A percentile compares a stretch with the other conserved stretches of the same genome.
These are phyloP conservation scores for Umbilicaria muhlenbergii DNA, from an alignment of 495 filamentous ascomycete genomes.

Conservation along the genomic window DNA sequence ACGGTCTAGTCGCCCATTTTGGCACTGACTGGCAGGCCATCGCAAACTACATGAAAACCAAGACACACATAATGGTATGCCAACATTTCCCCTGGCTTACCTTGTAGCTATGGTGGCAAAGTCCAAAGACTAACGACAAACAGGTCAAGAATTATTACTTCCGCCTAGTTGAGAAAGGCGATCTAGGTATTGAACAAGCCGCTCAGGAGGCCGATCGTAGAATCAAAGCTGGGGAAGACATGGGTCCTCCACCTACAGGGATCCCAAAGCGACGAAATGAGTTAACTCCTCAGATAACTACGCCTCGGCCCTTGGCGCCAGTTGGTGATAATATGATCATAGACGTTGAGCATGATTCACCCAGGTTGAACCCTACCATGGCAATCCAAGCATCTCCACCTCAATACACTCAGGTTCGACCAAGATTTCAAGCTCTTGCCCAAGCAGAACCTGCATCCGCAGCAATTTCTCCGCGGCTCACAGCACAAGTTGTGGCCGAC, in stretches of 20 bases:
- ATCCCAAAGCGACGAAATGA: constrained; percentile 44
- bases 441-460: constrained; percentile 26
- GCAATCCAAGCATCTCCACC: constrained; percentile 17
- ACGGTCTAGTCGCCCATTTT: constrained; percentile 58
- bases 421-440: constrained; percentile 27
- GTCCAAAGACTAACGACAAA: not conserved
- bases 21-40: constrained; percentile 81
- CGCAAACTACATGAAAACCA: constrained; percentile 74
- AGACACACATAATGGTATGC: constrained; percentile 85
- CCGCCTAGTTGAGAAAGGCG: constrained; percentile 54
- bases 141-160: constrained; percentile 90
- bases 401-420: constrained; percentile 17
- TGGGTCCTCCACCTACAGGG: constrained; percentile 45
- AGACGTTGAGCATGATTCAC: constrained; percentile 35
- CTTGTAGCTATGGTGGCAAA: not conserved
- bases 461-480: constrained; percentile 10
- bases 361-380: constrained; percentile 25
- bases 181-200: constrained; percentile 45
- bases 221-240: constrained; percentile 51
- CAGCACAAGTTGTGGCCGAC: constrained; percentile 1
- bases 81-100: not conserved
- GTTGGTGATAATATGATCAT: constrained; percentile 30
- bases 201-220: constrained; percentile 57
- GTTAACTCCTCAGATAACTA: constrained; percentile 36
- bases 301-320: constrained; percentile 44